Conservation (phyloP, 2,329 filamentous ascomycete genomes). For the Diaporthe caulivora region DNA sequence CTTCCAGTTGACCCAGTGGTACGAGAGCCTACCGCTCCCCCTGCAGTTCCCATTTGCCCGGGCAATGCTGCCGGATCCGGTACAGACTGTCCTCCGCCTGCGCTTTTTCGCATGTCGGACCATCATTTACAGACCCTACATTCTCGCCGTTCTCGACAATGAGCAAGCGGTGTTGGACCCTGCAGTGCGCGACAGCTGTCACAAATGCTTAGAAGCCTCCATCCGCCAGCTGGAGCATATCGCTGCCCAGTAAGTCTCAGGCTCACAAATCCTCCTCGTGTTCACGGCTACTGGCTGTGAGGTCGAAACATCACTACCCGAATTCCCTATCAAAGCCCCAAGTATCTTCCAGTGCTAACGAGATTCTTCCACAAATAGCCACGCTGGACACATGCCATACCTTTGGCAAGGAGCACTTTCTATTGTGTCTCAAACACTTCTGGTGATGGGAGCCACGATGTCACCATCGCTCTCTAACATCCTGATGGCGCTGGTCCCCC, state of each 20-base stretch:
- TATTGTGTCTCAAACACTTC: conserved; percentile 83
- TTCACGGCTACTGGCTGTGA: background rate
- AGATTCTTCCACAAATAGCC: conserved; percentile 57
- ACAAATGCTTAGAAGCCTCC: conserved; percentile 84
- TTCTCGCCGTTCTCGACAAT: conserved; percentile 83
- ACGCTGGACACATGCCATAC: conserved; percentile 87
- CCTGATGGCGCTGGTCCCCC: conserved; percentile 67
- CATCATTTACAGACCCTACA: conserved; percentile 88
- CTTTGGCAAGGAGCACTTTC: conserved; percentile 87
- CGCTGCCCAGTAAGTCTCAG: conserved; percentile 74
- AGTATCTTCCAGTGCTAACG: background rate
- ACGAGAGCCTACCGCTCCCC: conserved; percentile 79
- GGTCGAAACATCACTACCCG: background rate
- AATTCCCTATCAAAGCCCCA: background rate
- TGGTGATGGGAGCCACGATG: conserved; percentile 89
- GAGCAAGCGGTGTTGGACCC: conserved; percentile 79
- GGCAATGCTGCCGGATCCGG: conserved; percentile 75
- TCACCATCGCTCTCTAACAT: conserved; percentile 78
- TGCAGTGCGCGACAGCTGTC: conserved; percentile 80
- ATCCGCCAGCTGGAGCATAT: conserved; percentile 85
- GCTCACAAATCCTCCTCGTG: background rate
- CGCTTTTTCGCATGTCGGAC: conserved; percentile 88
- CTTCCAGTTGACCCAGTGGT: conserved; percentile 87
- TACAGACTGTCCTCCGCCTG: conserved; percentile 83
- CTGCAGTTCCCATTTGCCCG: conserved; percentile 83